These are phyloP conservation scores for Aspergillus japonicus DNA, from an alignment of 2,329 filamentous ascomycete genomes.

Conservation along the genomic window DNA sequence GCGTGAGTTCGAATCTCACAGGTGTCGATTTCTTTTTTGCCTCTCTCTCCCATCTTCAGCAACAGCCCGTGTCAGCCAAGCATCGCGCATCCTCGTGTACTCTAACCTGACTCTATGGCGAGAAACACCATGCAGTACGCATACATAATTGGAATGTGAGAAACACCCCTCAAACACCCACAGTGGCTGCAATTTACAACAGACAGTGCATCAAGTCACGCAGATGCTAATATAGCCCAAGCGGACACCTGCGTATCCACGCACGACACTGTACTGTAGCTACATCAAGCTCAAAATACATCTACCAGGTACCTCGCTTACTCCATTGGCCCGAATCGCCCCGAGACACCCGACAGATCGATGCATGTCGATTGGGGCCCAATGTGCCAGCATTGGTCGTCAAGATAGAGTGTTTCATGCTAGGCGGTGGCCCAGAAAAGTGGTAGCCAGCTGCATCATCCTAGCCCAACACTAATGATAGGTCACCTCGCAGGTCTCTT, in stretches of 20 bases:
- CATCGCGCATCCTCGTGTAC: too few relatives aligned
- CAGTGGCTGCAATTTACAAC: too few relatives aligned
- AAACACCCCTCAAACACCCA: too few relatives aligned
- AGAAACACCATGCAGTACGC: too few relatives aligned
- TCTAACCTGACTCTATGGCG: too few relatives aligned
- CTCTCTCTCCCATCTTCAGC: neutral
- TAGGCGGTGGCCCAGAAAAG: neutral
- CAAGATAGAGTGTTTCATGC: neutral
- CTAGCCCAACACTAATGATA: neutral
- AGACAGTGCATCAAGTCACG: neutral
- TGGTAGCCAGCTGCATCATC: neutral
- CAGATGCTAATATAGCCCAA: neutral
- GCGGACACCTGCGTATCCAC: neutral
- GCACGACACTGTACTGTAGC: neutral
- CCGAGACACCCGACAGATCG: neutral
- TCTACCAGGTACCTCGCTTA: neutral
- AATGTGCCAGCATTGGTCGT: neutral
- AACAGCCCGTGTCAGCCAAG: neutral
- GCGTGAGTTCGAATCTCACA: neutral
- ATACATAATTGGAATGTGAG: too few relatives aligned
- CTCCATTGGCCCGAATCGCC: neutral
- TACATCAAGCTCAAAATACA: neutral
- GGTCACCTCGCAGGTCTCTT: neutral
- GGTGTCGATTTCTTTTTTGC: neutral
- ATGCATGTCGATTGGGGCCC: neutral